Base-by-base conservation (phyloP, 2,329 filamentous ascomycete species). In the Fusarium pseudocircinatum region DNA sequence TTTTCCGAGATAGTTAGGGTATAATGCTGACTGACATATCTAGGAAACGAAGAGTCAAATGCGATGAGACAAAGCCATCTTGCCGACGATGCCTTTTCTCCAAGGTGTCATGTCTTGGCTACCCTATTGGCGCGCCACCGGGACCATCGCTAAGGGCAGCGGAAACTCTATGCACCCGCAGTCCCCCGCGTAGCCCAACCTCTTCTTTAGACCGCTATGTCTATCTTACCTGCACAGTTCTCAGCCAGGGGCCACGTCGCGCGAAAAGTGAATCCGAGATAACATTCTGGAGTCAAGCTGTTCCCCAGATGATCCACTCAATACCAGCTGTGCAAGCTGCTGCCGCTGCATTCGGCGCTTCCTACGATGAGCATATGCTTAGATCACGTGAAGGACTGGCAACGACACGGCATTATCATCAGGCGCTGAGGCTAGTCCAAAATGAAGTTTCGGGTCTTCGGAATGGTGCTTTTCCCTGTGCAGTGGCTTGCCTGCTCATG, bases 1-100 rank as follows among this genome's bases (percentile, higher is more conserved):
- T 20, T 8, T 12, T 1, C 7, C 6, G 2, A 26, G 24, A n/a
- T n/a, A n/a, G n/a, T n/a, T n/a, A n/a, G n/a, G n/a, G n/a, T n/a
- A n/a, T n/a, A n/a, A n/a, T n/a, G n/a, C n/a, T n/a, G n/a, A n/a
- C n/a, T n/a, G 26, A 66, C 56, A 12, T 24, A 3, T 6, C 3
- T 3, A 74, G 72, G 46, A 66, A 69, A 28, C 56, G 67, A 22
- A 65, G 61, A 32, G 50, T 74, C 9, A 74, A 73, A 49, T 74
- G 67, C 15, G 72, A 74, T 39, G 72, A 74, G 36, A 28, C 58
- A 26, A 74, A 73, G 24, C 72, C 72, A 8, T 39, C 63, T 2
- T 74, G 70, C 24, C 52, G 46, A 37, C 70, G 70, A 7, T 74
- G 70, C n/a, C n/a, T 72, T 9, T 53, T 60, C 46, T 62, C 67